These are phyloP conservation scores for Gaultheria prostrata DNA, from an alignment of 148 eudicot species.

Conservation along the genomic window DNA sequence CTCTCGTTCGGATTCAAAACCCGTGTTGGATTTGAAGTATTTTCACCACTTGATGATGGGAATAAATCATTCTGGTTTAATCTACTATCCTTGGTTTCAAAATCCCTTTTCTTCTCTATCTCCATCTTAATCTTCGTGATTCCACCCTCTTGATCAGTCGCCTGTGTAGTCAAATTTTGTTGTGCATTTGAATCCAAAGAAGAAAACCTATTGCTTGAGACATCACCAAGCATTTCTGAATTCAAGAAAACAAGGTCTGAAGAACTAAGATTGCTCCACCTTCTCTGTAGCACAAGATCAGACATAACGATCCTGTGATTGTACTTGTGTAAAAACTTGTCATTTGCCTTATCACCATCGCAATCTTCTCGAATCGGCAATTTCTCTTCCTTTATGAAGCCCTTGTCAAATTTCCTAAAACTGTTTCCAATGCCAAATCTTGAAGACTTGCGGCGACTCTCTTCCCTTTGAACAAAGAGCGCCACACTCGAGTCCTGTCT, in stretches of 20 bases:
- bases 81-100: constrained; percentile 39
- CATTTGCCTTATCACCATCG: neutral
- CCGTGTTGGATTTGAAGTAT: neutral
- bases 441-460: constrained; percentile 27
- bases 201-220: constrained; percentile 45
- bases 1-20: constrained; percentile 29
- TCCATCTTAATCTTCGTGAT: constrained; percentile 39
- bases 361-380: neutral
- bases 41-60: constrained; percentile 10
- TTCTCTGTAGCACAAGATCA: constrained; percentile 53
- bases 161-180: neutral
- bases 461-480: constrained; percentile 57
- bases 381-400: neutral
- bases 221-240: constrained; percentile 56
- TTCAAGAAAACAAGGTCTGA: constrained; percentile 34
- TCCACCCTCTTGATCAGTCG: constrained; percentile 11
- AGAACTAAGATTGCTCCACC: constrained; percentile 45
- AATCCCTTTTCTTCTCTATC: constrained; percentile 11
- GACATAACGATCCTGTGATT: constrained; percentile 68
- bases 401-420: constrained; percentile 32
- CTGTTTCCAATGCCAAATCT: constrained; percentile 49
- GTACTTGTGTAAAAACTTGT: constrained; percentile 36
- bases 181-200: constrained; percentile 15
- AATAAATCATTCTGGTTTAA: constrained; percentile 19
- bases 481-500: constrained; percentile 32